Base-by-base conservation (phyloP, 2,329 filamentous ascomycete genomes). In the Didymella pinodella region DNA sequence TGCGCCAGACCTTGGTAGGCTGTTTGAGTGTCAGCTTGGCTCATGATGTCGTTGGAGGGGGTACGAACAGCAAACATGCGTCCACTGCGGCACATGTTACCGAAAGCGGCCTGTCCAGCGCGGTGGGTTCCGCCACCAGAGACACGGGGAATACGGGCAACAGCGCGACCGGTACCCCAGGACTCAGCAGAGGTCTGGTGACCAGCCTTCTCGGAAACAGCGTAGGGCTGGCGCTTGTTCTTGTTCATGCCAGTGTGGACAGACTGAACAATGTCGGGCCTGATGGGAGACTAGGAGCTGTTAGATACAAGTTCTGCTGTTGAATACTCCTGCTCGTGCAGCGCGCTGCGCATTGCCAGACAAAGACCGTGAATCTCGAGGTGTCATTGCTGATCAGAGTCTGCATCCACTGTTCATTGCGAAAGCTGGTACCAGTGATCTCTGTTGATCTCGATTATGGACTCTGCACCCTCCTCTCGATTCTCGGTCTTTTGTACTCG, bases 131-230 rank as follows among this genome's bases (percentile, higher is more conserved):
- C 95, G 86, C 95, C 94, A 89, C 95, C 95, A 81, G 95, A 98
- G 83, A 99, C 95, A 97, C 95, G 95, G 79, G 96, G 95, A 79
- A 99, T 99, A 98, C 95, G 95, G 83, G 95, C 96, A 80, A 99
- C 95, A 83, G 95, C 95, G 85, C 95, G 95, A 66, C 70, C 94
- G 86, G 94, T 98, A 90, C 94, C 94, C 95, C 95, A 99, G 74
- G 96, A 99, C 88, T 99, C 95, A 81, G 95, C 95, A 84, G 92
- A 97, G 81, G 95, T 99, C 87, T 99, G 95, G 86, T 99, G 95
- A 86, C 95, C 95, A 80, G 95, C 95, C 91, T 99, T 99, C 91
- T 98, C 94, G 90, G 73, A 76, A 65, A 99, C 95, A 79, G 95
- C 89, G 84, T 99, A 99, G 75, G 95, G 93, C 86, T 99, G 95